A percentile compares a stretch with the other conserved stretches of the same genome.
Evolutionary conservation across 192 early-diverging fungal genomes (phyloP).

Genomic region (Linnemannia hyalina): DNA sequence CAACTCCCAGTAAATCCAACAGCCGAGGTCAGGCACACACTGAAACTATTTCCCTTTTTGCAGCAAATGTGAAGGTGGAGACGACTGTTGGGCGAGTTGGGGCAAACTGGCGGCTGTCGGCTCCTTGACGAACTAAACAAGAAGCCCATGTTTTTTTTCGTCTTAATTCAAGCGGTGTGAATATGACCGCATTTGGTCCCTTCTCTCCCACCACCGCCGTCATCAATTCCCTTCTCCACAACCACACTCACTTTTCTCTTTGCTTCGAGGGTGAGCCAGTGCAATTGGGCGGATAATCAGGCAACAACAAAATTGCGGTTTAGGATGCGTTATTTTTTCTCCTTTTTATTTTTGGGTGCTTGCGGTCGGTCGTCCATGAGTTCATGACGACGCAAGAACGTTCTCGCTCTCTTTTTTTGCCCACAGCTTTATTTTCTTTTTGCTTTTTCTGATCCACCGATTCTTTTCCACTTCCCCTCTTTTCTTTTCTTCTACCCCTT

Average conservation of each 20-base stretch:
- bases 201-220: neutral
- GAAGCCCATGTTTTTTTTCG: neutral
- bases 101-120: neutral
- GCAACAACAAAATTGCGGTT: neutral
- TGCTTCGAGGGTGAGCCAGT: neutral
- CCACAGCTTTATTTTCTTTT: neutral
- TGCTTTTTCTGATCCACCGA: no score
- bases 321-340: neutral
- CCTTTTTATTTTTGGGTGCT: neutral
- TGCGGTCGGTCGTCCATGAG: neutral
- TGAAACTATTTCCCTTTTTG: no score
- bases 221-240: neutral
- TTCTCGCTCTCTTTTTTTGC: neutral
- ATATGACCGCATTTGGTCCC: neutral
- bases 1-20: neutral
- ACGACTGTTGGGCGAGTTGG: neutral
- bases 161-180: neutral
- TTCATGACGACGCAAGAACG: neutral
- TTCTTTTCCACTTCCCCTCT: neutral
- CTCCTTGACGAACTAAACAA: neutral
- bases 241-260: neutral
- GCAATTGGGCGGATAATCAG: neutral
- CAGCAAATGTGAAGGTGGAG: no score
- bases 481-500: neutral
- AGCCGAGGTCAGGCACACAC: neutral